Base-by-base conservation (phyloP, 192 early-diverging fungal genomes). In the Fimicolochytrium jonesii region DNA sequence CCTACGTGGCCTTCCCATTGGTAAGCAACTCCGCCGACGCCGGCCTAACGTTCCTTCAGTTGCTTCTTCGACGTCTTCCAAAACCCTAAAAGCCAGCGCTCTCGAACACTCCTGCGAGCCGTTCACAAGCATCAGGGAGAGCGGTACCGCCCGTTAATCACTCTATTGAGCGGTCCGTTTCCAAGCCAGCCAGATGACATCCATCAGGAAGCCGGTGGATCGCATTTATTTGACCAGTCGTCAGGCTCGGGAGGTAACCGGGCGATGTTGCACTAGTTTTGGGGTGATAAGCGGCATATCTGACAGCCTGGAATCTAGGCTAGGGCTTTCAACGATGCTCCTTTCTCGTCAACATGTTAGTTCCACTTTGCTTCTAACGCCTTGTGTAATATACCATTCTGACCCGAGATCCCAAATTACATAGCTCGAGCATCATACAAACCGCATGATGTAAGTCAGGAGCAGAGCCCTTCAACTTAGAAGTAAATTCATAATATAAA, bases 341-440 rank as follows among this genome's bases (percentile, higher is more conserved):
- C 34, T 2, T 33, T 36, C n/a, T 29, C 59, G 20, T 61, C 59
- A 49, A 61, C 59, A 10, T 29, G 53, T 55, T 20, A 10, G 5
- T 5, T 34, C n/a, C 18, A 55, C 15, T 18, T 6, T 6, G n/a
- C 33, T 55, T 37, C 53, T 13, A 34, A 30, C 23, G 17, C 10
- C 37, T 39, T 17, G 17, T n/a, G 37, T 11, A 39, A 39, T 17
- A 9, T 39, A 39, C 17, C 37, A 17, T 32, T 52, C 30, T 30
- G 23, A 30, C 26, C 4, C 30, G n/a, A n/a, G n/a, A 17, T 26
- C 25, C 25, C 25, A 5, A 50, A 20, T 50, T 3, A 50, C 23
- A 50, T 23, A 55, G 53, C 59, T 9, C 44, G 48, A 11, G 32
- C 59, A 6, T 47, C 43, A 6, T 61, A 61, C 59, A 61, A 61